These are phyloP conservation scores for Fomitopsis schrenkii DNA, from an alignment of 1,284 basidiomycete genomes.

Conservation along the genomic window DNA sequence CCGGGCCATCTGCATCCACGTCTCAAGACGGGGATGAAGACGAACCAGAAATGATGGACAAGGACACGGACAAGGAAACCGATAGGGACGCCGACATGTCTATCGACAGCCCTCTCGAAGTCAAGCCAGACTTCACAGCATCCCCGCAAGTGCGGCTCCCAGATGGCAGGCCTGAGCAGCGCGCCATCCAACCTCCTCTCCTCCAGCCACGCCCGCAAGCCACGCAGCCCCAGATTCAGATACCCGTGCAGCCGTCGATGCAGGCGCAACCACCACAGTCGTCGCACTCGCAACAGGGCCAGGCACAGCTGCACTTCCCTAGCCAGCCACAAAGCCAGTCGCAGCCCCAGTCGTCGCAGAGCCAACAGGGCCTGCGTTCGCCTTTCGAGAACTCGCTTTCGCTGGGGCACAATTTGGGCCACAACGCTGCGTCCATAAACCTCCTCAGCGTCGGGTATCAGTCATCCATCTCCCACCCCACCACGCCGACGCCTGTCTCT, in stretches of 20 bases:
- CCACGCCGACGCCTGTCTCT: constrained; percentile 19
- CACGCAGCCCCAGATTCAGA: constrained; percentile 12
- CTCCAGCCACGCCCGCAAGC: constrained; percentile 22
- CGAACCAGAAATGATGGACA: constrained; percentile 23
- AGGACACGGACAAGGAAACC: constrained; percentile 21
- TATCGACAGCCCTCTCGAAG: constrained; percentile 20
- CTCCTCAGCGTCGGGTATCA: constrained; percentile 23
- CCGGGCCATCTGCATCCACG: constrained; percentile 23
- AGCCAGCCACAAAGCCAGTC: constrained; percentile 16
- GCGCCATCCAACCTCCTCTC: constrained; percentile 9
- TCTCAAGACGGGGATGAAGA: constrained; percentile 35
- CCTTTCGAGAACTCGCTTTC: constrained; percentile 16
- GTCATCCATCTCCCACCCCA: constrained; percentile 28
- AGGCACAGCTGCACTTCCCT: constrained; percentile 8
- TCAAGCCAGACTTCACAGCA: constrained; percentile 6
- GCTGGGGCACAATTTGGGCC: constrained; percentile 11
- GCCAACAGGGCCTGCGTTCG: constrained; percentile 17
- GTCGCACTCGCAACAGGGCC: not conserved
- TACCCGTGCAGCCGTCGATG: constrained; percentile 12
- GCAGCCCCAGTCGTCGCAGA: constrained; percentile 13
- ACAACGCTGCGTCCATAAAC: constrained; percentile 21
- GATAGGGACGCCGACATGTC: constrained; percentile 25
- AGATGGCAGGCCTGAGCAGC: constrained; percentile 8
- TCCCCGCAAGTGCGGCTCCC: constrained; percentile 4
- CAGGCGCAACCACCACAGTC: constrained; percentile 4